These are phyloP conservation scores for Aspergillus indologenus DNA, from an alignment of 495 filamentous ascomycete species.

Conservation along the genomic window DNA sequence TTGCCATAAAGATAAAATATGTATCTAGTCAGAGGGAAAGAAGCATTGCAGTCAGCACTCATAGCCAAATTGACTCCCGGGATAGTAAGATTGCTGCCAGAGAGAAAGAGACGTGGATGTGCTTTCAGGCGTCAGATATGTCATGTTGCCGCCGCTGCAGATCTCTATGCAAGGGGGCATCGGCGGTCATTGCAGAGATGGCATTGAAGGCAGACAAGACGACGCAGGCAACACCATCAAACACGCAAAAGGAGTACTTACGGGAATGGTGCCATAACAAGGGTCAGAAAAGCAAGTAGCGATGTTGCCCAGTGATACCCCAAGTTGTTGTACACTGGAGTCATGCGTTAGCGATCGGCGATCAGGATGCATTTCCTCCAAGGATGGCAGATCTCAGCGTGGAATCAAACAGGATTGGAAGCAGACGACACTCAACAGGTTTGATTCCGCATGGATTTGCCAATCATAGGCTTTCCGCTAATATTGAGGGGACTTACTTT, in stretches of 20 bases:
- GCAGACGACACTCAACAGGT: not conserved
- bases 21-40: constrained; percentile 36
- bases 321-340: constrained; percentile 60
- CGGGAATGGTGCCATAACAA: constrained; percentile 67
- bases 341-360: constrained; percentile 29
- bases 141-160: constrained; percentile 15
- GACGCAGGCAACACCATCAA: not conserved
- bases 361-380: constrained; percentile 8
- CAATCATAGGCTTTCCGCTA: not conserved
- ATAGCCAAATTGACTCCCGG: not conserved
- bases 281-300: constrained; percentile 64
- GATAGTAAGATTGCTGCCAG: not conserved
- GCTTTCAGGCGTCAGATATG: constrained; percentile 8
- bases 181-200: not conserved
- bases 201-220: constrained; percentile 8
- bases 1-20: constrained; percentile 64
- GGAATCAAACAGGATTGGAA: not conserved
- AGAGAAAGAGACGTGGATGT: not conserved
- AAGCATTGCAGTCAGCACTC: not conserved
- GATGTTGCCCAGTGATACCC: constrained; percentile 72
- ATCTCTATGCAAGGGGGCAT: constrained; percentile 14
- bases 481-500: constrained; percentile 47
- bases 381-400: not conserved
- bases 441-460: not conserved
- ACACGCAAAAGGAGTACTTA: constrained; percentile 34